Base-by-base conservation (phyloP, 495 filamentous ascomycete species). In the Podospora anserina region DNA sequence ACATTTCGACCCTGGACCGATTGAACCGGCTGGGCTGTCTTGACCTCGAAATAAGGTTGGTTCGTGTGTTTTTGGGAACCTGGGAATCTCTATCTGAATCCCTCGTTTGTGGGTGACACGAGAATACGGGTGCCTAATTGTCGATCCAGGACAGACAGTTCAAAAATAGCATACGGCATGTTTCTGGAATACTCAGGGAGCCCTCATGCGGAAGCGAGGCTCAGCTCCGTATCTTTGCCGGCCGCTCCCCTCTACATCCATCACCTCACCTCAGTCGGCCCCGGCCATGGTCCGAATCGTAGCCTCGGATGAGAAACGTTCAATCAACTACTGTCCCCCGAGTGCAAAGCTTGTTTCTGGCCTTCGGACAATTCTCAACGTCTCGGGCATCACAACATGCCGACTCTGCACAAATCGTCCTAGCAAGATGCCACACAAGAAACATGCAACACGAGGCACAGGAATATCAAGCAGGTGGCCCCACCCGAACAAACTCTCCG, bases 131-230 rank as follows among this genome's bases (percentile, higher is more conserved):
- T 58, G 55, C 55, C 55, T 58, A 58, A 20, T 15, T 20, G 23
- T 20, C 5, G 55, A 58, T 26, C n/a, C 55, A 19, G 55, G 55
- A 58, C 55, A 26, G 55, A 20, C 55, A 58, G 55, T 58, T 13
- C 55, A 58, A 58, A 58, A 58, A 58, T 58, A 58, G 55, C 55
- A 58, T 13, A 49, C 39, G 55, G 55, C 39, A 49, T 49, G 39
- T 49, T 49, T 58, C 55, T 26, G 18, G 55, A 58, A 26, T 58
- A 58, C 18, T n/a, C 6, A 58, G 7, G 23, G n/a, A 26, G 6
- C 6, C 6, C 55, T 58, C 18, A 23, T 58, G 23, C 39, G 7
- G 39, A 49, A 49, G 39, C 13, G 39, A 49, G 39, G 39, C 39
- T 13, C 39, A 49, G 39, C 39, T 49, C 23, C 55, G n/a, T 58